These are phyloP conservation scores for Paradendryphiella salina DNA, from an alignment of 2,329 filamentous ascomycete genomes.

Conservation along the genomic window DNA sequence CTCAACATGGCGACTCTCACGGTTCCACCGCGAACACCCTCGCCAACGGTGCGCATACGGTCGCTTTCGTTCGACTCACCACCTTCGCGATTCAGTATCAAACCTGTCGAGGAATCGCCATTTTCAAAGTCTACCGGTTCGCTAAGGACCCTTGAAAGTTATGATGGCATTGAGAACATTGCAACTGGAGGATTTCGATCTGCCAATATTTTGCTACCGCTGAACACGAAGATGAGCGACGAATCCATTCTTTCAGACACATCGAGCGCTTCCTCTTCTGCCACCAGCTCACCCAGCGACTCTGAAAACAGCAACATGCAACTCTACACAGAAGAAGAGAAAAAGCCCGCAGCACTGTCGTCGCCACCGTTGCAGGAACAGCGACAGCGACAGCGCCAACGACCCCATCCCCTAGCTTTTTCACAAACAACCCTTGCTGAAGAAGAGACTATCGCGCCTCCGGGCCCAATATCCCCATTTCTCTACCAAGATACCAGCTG, in stretches of 20 bases:
- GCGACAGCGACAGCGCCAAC: slow-evolving; percentile 3
- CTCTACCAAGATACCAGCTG: slow-evolving; percentile 36
- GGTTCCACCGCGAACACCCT: slow-evolving; percentile 39
- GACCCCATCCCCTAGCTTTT: slow-evolving; percentile 20
- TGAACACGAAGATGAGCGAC: slow-evolving; percentile 42
- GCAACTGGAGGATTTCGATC: slow-evolving; percentile 17
- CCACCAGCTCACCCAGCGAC: slow-evolving; percentile 32
- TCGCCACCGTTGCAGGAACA: not conserved
- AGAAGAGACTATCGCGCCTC: not conserved
- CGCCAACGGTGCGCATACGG: slow-evolving; percentile 43
- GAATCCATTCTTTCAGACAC: slow-evolving; percentile 35
- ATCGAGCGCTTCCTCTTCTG: slow-evolving; percentile 25
- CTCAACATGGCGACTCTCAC: slow-evolving; percentile 27
- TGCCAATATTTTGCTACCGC: slow-evolving; percentile 21
- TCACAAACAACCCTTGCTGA: slow-evolving; percentile 10
- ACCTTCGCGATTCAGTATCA: slow-evolving; percentile 34
- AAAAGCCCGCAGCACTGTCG: slow-evolving; percentile 1
- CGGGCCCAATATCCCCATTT: slow-evolving; percentile 23
- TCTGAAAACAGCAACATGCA: slow-evolving; percentile 18
- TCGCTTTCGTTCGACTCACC: slow-evolving; percentile 44
- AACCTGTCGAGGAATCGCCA: slow-evolving; percentile 40
- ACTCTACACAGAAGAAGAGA: slow-evolving; percentile 2
- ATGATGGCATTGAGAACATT: slow-evolving; percentile 27
- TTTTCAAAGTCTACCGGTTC: slow-evolving; percentile 44
- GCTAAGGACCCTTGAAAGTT: slow-evolving; percentile 25